Conservation (phyloP, 768 basidiomycete species). For the Piloderma croceum region DNA sequence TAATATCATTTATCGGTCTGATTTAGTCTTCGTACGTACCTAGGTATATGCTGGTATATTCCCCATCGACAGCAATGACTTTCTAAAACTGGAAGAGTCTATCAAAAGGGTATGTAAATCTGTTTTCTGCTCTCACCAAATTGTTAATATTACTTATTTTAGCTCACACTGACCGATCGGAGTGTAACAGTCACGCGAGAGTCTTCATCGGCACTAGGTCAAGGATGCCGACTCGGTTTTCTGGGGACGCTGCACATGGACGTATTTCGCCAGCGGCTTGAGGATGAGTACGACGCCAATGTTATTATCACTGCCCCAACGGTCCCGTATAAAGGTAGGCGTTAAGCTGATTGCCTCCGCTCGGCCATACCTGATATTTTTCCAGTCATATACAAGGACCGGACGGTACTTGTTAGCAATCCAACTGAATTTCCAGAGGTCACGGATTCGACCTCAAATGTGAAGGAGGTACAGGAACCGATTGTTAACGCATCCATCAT, state of each 20-base stretch:
- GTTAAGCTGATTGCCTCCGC: slow-evolving; percentile 5
- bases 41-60: slow-evolving; percentile 95
- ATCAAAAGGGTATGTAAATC: slow-evolving; percentile 66
- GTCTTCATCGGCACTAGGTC: slow-evolving; percentile 89
- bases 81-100: slow-evolving; percentile 92
- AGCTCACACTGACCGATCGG: slow-evolving; percentile 83
- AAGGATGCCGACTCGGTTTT: slow-evolving; percentile 93
- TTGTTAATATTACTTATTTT: slow-evolving; percentile 10
- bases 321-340: slow-evolving; percentile 82
- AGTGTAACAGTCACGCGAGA: slow-evolving; percentile 89
- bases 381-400: slow-evolving; percentile 68
- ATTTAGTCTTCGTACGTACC: not conserved
- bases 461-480: slow-evolving; percentile 84
- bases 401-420: slow-evolving; percentile 71
- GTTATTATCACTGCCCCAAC: slow-evolving; percentile 95
- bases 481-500: slow-evolving; percentile 92
- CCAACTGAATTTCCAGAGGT: slow-evolving; percentile 94
- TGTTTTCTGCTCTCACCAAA: slow-evolving; percentile 6
- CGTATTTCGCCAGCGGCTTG: slow-evolving; percentile 89
- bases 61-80: slow-evolving; percentile 87
- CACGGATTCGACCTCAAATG: slow-evolving; percentile 45
- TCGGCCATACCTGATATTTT: slow-evolving; percentile 1
- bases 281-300: slow-evolving; percentile 94
- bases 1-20: no score
- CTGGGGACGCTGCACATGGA: slow-evolving; percentile 96